Conservation (phyloP, 305 asterid genomes). For the Nicotiana rustica region DNA sequence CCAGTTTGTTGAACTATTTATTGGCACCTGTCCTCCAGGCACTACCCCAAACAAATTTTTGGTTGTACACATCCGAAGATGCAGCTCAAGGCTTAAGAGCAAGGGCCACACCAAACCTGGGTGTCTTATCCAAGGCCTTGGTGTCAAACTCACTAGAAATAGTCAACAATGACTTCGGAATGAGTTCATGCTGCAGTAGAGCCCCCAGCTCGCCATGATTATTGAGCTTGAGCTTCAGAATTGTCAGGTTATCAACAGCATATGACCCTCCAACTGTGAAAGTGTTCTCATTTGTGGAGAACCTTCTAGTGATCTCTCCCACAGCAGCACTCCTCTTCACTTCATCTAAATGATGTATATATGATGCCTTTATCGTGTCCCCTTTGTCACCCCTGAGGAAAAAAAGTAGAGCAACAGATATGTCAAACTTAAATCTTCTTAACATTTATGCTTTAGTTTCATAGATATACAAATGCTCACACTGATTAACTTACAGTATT, state of each 20-base stretch:
- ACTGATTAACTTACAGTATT: constrained; percentile 67
- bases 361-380: constrained; percentile 82
- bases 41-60: constrained; percentile 27
- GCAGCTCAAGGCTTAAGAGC: constrained; percentile 77
- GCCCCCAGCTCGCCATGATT: constrained; percentile 86
- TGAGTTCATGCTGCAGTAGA: constrained; percentile 85
- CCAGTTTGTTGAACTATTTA: constrained; percentile 50
- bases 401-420: constrained; percentile 18
- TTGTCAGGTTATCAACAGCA: constrained; percentile 74
- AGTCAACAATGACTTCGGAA: constrained; percentile 73
- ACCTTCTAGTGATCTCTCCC: constrained; percentile 82
- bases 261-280: constrained; percentile 89
- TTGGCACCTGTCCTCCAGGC: constrained; percentile 45
- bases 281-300: constrained; percentile 91
- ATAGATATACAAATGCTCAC: neutral
- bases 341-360: constrained; percentile 70
- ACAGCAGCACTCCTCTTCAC: constrained; percentile 75
- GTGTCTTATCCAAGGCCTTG: constrained; percentile 88
- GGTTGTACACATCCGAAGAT: constrained; percentile 22
- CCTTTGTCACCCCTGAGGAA: constrained; percentile 85
- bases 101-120: constrained; percentile 78
- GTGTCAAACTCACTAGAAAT: constrained; percentile 92
- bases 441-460: neutral
- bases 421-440: neutral
- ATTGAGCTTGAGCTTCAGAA: constrained; percentile 82